These are phyloP conservation scores for Clarireedia paspali DNA, from an alignment of 2,329 filamentous ascomycete genomes.

Conservation along the genomic window DNA sequence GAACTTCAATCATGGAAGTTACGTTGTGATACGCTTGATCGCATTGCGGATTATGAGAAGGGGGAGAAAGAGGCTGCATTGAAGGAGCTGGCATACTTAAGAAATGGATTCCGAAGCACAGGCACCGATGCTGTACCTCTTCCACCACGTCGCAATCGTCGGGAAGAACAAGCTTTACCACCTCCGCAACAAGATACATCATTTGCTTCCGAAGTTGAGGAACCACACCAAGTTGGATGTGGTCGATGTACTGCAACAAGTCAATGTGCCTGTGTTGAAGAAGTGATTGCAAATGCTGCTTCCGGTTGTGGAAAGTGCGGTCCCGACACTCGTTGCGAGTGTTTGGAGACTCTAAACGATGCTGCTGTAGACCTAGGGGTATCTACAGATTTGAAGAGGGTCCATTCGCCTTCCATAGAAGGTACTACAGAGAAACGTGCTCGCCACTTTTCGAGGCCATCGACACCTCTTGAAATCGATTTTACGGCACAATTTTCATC, in stretches of 20 bases:
- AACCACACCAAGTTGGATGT: conserved; percentile 35
- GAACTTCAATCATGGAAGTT: conserved; percentile 29
- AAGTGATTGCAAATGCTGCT: conserved; percentile 45
- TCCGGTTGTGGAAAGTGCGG: conserved; percentile 61
- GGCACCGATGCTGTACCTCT: conserved; percentile 35
- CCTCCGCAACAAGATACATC: conserved; percentile 12
- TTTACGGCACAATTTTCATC: conserved; percentile 61
- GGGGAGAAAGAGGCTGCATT: conserved; percentile 36
- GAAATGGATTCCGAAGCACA: conserved; percentile 25
- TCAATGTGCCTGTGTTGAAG: conserved; percentile 51
- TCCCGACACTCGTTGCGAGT: conserved; percentile 54
- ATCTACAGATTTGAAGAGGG: conserved; percentile 25
- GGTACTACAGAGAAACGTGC: conserved; percentile 45
- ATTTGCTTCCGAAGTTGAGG: conserved; percentile 18
- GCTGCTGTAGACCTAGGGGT: conserved; percentile 5
- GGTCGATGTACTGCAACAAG: conserved; percentile 47
- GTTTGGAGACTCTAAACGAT: conserved; percentile 36
- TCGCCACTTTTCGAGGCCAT: conserved; percentile 40
- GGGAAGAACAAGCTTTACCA: conserved; percentile 8
- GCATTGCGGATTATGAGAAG: conserved; percentile 30
- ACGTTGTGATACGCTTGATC: conserved; percentile 28
- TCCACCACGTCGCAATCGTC: conserved; percentile 28
- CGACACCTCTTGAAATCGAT: conserved; percentile 56
- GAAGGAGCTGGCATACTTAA: conserved; percentile 32
- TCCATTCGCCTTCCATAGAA: conserved; percentile 23